Evolutionary conservation across 805 yeast genomes (phyloP).

Genomic region (Yamadazyma endophytica): DNA sequence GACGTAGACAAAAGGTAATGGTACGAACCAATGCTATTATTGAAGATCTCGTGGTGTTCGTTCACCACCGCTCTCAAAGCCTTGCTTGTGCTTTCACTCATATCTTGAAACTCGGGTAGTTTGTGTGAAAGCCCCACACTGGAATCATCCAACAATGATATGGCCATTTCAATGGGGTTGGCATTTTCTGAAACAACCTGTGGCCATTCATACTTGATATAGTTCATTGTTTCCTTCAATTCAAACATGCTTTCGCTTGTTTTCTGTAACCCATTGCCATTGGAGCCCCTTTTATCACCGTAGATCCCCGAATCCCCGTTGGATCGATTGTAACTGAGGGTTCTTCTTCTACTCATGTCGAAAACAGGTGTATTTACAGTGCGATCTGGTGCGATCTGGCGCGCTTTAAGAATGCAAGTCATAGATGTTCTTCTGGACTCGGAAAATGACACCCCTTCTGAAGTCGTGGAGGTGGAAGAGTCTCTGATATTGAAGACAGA

Average conservation of each 20-base stretch:
- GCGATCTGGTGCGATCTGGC: too few species aligned
- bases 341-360: constrained; percentile 8
- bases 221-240: constrained; percentile 31
- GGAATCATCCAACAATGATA: constrained; percentile 77
- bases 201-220: constrained; percentile 43
- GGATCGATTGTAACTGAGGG: constrained; percentile 3
- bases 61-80: constrained; percentile 70
- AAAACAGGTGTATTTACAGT: too few species aligned
- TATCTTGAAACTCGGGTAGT: constrained; percentile 57
- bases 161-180: constrained; percentile 82
- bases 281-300: constrained; percentile 1
- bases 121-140: constrained; percentile 88
- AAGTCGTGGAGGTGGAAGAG: too few species aligned
- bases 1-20: constrained; percentile 63
- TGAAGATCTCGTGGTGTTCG: constrained; percentile 79
- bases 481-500: too few species aligned
- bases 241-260: constrained; percentile 27
- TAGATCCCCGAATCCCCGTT: neutral
- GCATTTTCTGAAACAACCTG: constrained; percentile 40
- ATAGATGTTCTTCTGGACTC: too few species aligned
- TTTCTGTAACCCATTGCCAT: constrained; percentile 1
- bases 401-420: too few species aligned
- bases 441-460: too few species aligned
- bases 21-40: constrained; percentile 80
- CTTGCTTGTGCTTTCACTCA: constrained; percentile 53